Percentiles rank a stretch among this genome's conserved stretches.
These are phyloP conservation scores for Geranium rotundifolium DNA, from an alignment of 345 rosid genomes.

Conservation along the genomic window DNA sequence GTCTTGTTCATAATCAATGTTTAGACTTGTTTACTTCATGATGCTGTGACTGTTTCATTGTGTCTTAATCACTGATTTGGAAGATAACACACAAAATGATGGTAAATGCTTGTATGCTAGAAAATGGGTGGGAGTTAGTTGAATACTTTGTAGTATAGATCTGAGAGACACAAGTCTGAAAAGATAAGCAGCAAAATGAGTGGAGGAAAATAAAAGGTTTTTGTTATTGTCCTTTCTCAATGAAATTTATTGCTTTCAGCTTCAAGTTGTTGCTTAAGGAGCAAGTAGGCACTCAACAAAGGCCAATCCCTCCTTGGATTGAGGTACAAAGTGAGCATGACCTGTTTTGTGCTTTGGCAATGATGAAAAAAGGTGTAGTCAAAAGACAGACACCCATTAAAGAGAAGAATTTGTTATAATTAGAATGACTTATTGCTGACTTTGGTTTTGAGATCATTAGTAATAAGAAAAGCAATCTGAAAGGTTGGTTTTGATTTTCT, in stretches of 20 bases:
- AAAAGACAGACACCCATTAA: background rate
- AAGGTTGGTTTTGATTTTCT: too few relatives aligned
- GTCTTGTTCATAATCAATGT: background rate
- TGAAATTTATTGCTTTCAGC: background rate
- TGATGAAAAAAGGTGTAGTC: background rate
- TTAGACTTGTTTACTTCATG: background rate
- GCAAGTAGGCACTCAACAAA: background rate
- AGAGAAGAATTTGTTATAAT: too few relatives aligned
- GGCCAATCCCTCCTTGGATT: too few relatives aligned
- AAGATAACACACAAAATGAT: too few relatives aligned
- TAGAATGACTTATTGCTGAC: too few relatives aligned
- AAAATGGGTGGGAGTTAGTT: background rate
- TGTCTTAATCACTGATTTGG: too few relatives aligned
- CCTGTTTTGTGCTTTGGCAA: background rate
- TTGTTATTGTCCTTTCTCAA: too few relatives aligned
- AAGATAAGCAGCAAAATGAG: background rate
- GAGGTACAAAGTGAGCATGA: too few relatives aligned
- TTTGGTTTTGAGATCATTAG: too few relatives aligned
- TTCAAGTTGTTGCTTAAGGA: background rate
- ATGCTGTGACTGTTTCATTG: too few relatives aligned
- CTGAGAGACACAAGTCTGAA: background rate
- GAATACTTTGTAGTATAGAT: background rate
- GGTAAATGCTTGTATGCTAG: background rate
- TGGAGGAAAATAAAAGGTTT: background rate
- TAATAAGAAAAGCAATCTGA: too few relatives aligned